Conservation (phyloP, 2,329 filamentous ascomycete species). For the Alternaria sp. region DNA sequence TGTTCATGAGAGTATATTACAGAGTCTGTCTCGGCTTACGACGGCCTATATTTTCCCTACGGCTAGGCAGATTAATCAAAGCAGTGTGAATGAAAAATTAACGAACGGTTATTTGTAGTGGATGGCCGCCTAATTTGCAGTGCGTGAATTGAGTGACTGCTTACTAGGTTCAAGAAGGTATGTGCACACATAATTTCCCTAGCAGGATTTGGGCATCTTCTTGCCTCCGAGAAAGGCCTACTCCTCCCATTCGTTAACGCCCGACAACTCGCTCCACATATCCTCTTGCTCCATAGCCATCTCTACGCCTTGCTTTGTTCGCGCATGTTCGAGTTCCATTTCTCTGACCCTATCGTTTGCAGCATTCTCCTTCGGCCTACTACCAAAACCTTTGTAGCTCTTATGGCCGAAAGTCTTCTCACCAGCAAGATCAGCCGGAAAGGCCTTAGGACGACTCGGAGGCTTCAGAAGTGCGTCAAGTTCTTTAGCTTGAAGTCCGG, state of each 20-base stretch:
- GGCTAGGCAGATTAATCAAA: neutral
- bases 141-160: neutral
- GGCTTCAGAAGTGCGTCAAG: slow-evolving; percentile 1
- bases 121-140: no score
- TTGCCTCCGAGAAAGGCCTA: neutral
- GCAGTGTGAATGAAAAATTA: rapidly evolving
- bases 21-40: neutral
- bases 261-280: neutral
- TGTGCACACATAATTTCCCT: neutral
- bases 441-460: neutral
- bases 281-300: neutral
- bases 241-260: neutral
- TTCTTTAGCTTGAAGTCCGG: neutral
- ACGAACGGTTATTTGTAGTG: neutral
- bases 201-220: neutral
- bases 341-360: neutral
- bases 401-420: neutral
- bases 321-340: neutral
- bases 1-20: no score
- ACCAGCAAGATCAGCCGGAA: neutral
- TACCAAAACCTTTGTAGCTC: neutral
- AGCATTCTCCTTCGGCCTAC: neutral
- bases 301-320: neutral
- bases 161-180: neutral
- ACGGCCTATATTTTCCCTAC: neutral